Evolutionary conservation across 805 yeast genomes (phyloP).

Genomic region (Metschnikowia peoriensis): DNA sequence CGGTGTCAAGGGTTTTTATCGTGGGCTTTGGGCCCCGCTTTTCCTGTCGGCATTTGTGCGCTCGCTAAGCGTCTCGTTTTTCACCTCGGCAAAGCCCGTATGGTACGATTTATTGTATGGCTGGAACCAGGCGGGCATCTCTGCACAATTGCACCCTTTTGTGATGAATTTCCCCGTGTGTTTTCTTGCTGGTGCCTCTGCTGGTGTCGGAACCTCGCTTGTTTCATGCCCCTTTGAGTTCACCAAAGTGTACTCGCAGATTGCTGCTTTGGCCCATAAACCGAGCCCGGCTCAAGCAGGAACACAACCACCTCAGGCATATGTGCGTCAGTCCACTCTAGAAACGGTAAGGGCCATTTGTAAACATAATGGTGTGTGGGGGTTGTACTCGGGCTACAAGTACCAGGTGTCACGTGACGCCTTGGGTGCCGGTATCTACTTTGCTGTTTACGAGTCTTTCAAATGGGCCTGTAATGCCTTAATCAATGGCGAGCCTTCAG

Average conservation of each 20-base stretch:
- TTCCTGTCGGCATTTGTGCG: conserved; percentile 63
- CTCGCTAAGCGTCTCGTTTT: conserved; percentile 64
- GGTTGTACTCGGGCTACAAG: conserved; percentile 70
- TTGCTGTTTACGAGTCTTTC: conserved; percentile 70
- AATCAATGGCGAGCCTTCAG: conserved; percentile 15
- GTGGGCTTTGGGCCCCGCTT: conserved; percentile 77
- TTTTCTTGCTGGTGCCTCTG: conserved; percentile 57
- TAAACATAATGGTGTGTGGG: conserved; percentile 56
- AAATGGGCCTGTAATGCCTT: conserved; percentile 48
- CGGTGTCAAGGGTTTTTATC: conserved; percentile 67
- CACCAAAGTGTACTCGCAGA: conserved; percentile 77
- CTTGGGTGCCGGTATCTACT: conserved; percentile 69
- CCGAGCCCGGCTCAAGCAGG: neutral
- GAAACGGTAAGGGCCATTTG: conserved; percentile 49
- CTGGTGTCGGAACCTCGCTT: conserved; percentile 63
- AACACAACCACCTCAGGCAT: neutral
- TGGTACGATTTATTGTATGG: conserved; percentile 18
- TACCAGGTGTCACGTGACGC: conserved; percentile 71
- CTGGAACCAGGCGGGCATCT: conserved; percentile 6
- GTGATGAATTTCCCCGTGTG: conserved; percentile 40
- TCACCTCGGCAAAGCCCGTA: conserved; percentile 52
- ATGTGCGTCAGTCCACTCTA: conserved; percentile 32
- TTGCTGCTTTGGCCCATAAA: conserved; percentile 47
- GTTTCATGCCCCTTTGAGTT: conserved; percentile 85
- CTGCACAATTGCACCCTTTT: conserved; percentile 37